Evolutionary conservation across 306 rosid species (phyloP).

Genomic region (Herpetospermum pedunculosum): DNA sequence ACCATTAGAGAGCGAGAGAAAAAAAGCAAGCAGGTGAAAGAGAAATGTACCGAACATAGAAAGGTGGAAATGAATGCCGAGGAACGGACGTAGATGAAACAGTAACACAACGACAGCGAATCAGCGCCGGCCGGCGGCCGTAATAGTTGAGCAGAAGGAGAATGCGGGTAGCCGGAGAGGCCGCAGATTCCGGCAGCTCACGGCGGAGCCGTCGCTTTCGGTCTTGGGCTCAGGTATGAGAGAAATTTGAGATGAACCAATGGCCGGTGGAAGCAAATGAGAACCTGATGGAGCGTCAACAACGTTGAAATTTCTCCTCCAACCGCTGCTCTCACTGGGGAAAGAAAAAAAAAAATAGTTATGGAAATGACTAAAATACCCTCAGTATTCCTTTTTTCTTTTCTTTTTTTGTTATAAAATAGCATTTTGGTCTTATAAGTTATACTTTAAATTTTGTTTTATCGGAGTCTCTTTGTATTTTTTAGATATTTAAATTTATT

Average conservation of each 20-base stretch:
- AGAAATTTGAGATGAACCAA: constrained; percentile 13
- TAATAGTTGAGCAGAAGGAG: constrained; percentile 20
- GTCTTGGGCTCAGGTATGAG: neutral
- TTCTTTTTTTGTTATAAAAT: too few species aligned
- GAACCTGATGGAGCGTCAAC: constrained; percentile 28
- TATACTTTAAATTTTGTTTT: too few species aligned
- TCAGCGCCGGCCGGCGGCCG: constrained; percentile 12
- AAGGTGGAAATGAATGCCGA: constrained; percentile 2
- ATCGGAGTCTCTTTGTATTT: too few species aligned
- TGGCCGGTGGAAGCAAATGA: constrained; percentile 10
- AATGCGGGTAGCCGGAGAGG: neutral
- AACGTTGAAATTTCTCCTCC: constrained; percentile 20
- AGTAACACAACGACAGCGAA: constrained; percentile 25
- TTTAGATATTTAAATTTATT: too few species aligned
- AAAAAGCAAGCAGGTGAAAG: neutral
- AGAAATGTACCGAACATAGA: neutral
- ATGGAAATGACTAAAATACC: constrained; percentile 5
- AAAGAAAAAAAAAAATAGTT: neutral
- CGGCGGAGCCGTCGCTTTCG: constrained; percentile 10
- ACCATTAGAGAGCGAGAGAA: neutral
- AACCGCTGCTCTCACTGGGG: neutral
- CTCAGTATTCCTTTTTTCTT: neutral
- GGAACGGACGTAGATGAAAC: constrained; percentile 22
- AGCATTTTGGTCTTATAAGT: too few species aligned
- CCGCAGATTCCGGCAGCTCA: neutral